A percentile compares a stretch with the other conserved stretches of the same genome.
Conservation (phyloP, 305 asterid genomes). For the Solanum aculeatissimum region DNA sequence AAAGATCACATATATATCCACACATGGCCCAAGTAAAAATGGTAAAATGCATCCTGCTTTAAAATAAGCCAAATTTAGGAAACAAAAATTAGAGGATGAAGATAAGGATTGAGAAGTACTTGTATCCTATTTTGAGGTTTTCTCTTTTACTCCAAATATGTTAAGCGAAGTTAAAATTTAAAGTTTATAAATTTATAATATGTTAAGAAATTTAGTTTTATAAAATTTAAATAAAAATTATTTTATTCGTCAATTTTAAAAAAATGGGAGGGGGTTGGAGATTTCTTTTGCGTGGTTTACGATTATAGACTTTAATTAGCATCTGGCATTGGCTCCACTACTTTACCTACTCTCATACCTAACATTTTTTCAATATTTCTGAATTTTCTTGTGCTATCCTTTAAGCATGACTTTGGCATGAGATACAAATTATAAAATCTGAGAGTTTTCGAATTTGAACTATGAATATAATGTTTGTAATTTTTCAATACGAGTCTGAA, state of each 20-base stretch:
- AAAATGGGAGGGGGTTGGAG: not conserved
- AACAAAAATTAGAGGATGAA: not conserved
- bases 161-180: accelerated
- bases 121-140: not conserved
- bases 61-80: not conserved
- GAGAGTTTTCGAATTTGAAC: too few species aligned
- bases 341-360: not conserved
- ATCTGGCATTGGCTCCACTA: not conserved
- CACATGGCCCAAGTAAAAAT: not conserved
- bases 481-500: not conserved
- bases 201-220: not conserved
- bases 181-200: not conserved
- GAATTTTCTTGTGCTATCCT: not conserved
- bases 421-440: not conserved
- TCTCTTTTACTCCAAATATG: not conserved
- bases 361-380: not conserved
- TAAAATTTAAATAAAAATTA: not conserved
- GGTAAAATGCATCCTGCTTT: not conserved
- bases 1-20: not conserved
- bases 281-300: not conserved
- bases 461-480: too few species aligned
- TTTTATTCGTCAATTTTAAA: not conserved
- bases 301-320: not conserved
- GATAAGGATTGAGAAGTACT: not conserved
- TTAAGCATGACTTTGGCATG: not conserved